These are phyloP conservation scores for Anthracocystis setariae DNA, from an alignment of 1,284 basidiomycete genomes.

Conservation along the genomic window DNA sequence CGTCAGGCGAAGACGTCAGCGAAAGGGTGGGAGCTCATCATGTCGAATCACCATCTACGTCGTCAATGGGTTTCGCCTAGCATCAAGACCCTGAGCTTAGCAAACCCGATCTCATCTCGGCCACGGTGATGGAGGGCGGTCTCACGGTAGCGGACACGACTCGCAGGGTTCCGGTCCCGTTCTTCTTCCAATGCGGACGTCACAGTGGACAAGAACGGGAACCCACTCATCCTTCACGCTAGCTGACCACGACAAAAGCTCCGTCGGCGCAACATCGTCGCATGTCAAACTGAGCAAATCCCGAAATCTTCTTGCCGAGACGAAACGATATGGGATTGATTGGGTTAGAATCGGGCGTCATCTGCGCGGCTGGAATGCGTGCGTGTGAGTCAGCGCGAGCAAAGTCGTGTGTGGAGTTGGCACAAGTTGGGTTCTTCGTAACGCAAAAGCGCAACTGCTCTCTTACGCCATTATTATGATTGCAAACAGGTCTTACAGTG, in stretches of 20 bases:
- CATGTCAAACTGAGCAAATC: no score
- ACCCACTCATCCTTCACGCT: no score
- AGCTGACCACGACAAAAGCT: slow-evolving; percentile 13
- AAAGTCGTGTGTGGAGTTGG: slow-evolving; percentile 11
- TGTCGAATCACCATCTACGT: slow-evolving; percentile 18
- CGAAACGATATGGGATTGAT: no score
- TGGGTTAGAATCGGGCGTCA: no score
- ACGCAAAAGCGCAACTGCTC: no score
- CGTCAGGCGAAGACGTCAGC: background rate
- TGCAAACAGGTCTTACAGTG: no score
- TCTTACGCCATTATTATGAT: no score
- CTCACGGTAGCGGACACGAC: slow-evolving; percentile 15
- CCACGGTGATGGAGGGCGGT: slow-evolving; percentile 29
- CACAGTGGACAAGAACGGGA: no score
- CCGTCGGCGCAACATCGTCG: background rate
- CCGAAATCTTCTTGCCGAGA: no score
- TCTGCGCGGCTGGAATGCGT: background rate
- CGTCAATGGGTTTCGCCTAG: slow-evolving; percentile 2
- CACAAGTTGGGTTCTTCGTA: background rate
- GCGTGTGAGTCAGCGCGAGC: slow-evolving; percentile 19
- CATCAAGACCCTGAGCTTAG: slow-evolving; percentile 27
- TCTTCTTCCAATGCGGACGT: no score
- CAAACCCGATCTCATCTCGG: slow-evolving; percentile 42
- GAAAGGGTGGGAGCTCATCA: slow-evolving; percentile 9
- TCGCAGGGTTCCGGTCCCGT: no score